phyloP scores from a whole-genome alignment of 2,329 filamentous ascomycete species.

The Venturia pyrina region DNA sequence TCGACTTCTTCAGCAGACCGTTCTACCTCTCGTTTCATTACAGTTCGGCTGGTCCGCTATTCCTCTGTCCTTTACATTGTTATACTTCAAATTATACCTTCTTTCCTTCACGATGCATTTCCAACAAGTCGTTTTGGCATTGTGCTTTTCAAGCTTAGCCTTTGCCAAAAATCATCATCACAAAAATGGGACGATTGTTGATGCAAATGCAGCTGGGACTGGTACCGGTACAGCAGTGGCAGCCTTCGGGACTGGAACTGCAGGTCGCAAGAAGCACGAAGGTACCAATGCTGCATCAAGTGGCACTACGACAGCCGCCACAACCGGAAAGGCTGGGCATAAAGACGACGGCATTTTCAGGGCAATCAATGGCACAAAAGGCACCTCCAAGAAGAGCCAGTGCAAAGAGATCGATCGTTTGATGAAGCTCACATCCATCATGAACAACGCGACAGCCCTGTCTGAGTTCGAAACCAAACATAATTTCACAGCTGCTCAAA shows the following conservation, averaged over 20 bases:
- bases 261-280: background rate
- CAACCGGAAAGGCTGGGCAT: background rate
- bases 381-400: slow-evolving; percentile 1
- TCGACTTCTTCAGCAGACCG: background rate
- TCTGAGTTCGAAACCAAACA: slow-evolving; percentile 19
- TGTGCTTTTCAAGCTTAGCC: slow-evolving; percentile 2
- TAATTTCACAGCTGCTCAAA: slow-evolving; percentile 18
- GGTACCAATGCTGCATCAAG: background rate
- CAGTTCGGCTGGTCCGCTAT: slow-evolving; percentile 4
- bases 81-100: background rate
- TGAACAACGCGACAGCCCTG: slow-evolving; percentile 22
- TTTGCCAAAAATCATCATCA: background rate
- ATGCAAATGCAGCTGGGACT: background rate
- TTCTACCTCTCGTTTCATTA: background rate
- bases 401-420: slow-evolving; percentile 20
- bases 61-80: background rate
- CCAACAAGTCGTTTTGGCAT: slow-evolving; percentile 1
- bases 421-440: slow-evolving; percentile 18
- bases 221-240: background rate
- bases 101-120: slow-evolving; percentile 2
- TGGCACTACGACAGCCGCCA: background rate
- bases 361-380: background rate
- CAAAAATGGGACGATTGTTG: background rate
- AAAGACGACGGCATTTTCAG: background rate
- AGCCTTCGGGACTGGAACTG: background rate